These are phyloP conservation scores for Hanseniaspora occidentalis DNA, from an alignment of 805 yeast genomes.

Conservation along the genomic window DNA sequence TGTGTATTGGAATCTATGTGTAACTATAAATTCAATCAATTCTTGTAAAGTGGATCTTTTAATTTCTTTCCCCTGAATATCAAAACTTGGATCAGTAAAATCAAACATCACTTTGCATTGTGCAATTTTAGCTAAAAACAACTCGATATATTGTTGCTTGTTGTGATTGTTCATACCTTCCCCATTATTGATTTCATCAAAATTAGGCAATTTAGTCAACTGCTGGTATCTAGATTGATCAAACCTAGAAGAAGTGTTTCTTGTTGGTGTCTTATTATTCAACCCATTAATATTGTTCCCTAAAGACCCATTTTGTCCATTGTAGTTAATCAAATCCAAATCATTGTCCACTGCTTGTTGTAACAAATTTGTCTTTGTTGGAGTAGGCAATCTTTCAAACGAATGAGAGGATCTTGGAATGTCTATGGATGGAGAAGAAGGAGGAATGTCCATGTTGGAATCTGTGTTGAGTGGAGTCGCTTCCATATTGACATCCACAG, in stretches of 20 bases:
- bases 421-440: constrained; percentile 19
- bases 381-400: constrained; percentile 45
- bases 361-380: constrained; percentile 36
- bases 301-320: neutral
- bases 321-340: constrained; percentile 50
- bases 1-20: constrained; percentile 72
- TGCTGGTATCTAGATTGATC: constrained; percentile 62
- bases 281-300: neutral
- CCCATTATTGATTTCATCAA: constrained; percentile 85
- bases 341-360: constrained; percentile 33
- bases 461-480: constrained; percentile 9
- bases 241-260: constrained; percentile 86
- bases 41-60: constrained; percentile 82
- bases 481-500: constrained; percentile 1
- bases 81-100: constrained; percentile 85
- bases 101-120: constrained; percentile 94
- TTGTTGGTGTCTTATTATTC: constrained; percentile 56
- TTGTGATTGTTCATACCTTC: constrained; percentile 30
- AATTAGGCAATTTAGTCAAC: constrained; percentile 66
- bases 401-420: constrained; percentile 34
- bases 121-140: constrained; percentile 79
- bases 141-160: constrained; percentile 9
- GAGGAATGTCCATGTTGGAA: constrained; percentile 11
- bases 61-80: constrained; percentile 84
- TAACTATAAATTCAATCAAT: constrained; percentile 74